Conservation (phyloP, 2,329 filamentous ascomycete species). For the Talaromyces pinophilus region DNA sequence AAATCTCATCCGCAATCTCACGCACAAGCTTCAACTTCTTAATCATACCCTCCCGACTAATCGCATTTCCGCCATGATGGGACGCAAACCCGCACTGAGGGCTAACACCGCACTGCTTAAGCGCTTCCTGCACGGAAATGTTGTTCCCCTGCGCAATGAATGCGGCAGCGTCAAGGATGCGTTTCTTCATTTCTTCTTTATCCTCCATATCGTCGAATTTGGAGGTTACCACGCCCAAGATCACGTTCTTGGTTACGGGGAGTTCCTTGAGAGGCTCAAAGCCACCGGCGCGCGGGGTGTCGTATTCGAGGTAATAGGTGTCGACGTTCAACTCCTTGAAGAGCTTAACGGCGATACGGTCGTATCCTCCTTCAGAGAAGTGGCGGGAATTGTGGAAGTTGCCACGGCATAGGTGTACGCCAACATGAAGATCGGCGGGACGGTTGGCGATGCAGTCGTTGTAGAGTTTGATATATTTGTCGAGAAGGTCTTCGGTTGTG, state of each 20-base stretch:
- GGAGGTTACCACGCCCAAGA: slow-evolving; percentile 64
- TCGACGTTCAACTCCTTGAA: slow-evolving; percentile 64
- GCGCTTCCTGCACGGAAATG: slow-evolving; percentile 64
- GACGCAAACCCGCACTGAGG: slow-evolving; percentile 75
- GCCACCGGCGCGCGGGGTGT: slow-evolving; percentile 64
- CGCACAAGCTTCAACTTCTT: slow-evolving; percentile 71
- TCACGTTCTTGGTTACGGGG: slow-evolving; percentile 63
- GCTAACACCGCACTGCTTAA: slow-evolving; percentile 67
- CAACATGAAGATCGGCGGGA: slow-evolving; percentile 71
- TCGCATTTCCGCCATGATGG: slow-evolving; percentile 70
- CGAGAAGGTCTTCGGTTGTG: slow-evolving; percentile 69
- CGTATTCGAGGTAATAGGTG: slow-evolving; percentile 71
- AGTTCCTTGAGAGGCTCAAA: slow-evolving; percentile 66
- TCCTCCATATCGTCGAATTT: slow-evolving; percentile 65
- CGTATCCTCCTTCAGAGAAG: slow-evolving; percentile 68
- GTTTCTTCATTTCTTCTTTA: slow-evolving; percentile 63
- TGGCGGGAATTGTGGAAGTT: slow-evolving; percentile 68
- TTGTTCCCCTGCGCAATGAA: slow-evolving; percentile 69
- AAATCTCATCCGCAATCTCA: slow-evolving; percentile 71
- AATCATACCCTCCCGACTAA: slow-evolving; percentile 70
- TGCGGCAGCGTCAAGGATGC: slow-evolving; percentile 63
- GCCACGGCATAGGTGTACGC: slow-evolving; percentile 70
- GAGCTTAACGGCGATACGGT: slow-evolving; percentile 66
- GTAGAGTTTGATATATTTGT: slow-evolving; percentile 75
- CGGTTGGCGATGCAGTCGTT: slow-evolving; percentile 67